Base-by-base conservation (phyloP, 2,329 filamentous ascomycete genomes). In the Fusarium foetens region DNA sequence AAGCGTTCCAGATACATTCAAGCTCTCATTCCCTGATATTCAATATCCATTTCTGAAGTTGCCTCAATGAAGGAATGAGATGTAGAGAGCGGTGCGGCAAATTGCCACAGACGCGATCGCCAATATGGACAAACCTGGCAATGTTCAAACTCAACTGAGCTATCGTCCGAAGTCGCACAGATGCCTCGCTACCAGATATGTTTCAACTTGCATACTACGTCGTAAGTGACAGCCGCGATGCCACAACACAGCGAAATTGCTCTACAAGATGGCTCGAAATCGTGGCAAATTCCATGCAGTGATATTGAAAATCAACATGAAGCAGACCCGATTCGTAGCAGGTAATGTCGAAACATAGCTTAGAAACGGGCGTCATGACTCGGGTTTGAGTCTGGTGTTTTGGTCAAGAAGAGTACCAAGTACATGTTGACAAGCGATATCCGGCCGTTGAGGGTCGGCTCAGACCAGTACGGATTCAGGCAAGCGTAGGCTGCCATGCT, bases 1-100 rank as follows among this genome's bases (percentile, higher is more conserved):
- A 68, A 75, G 68, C 64, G 75, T 73, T 77, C 66, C 58, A 60
- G 57, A 76, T 72, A 61, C 62, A 54, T 59, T 54, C 61, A 73
- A 66, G 41, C 49, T 54, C 68, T 61, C 58, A 58, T 66, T 58
- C 58, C 58, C 62, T 16, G 45, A 59, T 61, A 53, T 63, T 63
- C 48, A 46, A 63, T 66, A 60, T 63, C 42, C 58, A 57, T 76
- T 61, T 67, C 29, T 62, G 39, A 63, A 58, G 33, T 42, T 63
- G 45, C 38, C 33, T 46, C 58, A 41, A 54, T 51, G 11, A 57
- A 61, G 42, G 46, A 53, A 61, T 39, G 42, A 53, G 33, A 57
- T 45, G 39, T n/a, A 48, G 58, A 45, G 48, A 60, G 23, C 39
- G 58, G 46, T 41, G 54, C 59, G 59, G 66, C 45, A 70, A 68